Evolutionary conservation across 164 flowering plant species (phyloP).

Genomic region (Magnolia officinalis): DNA sequence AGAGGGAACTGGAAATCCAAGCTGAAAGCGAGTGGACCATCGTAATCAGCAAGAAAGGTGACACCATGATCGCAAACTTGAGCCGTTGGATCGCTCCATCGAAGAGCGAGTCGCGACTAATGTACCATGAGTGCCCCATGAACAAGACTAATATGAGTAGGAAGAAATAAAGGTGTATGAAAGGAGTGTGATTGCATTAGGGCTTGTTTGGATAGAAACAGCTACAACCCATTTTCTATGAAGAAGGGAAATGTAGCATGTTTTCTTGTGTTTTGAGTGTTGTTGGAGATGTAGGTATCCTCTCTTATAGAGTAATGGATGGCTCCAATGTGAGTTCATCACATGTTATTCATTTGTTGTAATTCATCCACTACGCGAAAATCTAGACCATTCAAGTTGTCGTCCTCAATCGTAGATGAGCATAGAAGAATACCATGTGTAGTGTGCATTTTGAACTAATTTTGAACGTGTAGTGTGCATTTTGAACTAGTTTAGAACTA

Average conservation of each 20-base stretch:
- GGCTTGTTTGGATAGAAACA: not conserved
- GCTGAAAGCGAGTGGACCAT: constrained; percentile 13
- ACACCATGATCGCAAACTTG: constrained; percentile 3
- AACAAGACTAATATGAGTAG: not conserved
- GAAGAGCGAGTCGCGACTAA: not conserved
- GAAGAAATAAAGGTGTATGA: constrained; percentile 2
- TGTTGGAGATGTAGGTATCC: not conserved
- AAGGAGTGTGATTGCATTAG: not conserved
- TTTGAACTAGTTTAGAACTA: too few species aligned
- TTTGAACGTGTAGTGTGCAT: too few species aligned
- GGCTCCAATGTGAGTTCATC: not conserved
- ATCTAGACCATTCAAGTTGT: too few species aligned
- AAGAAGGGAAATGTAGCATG: not conserved
- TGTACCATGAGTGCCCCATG: not conserved
- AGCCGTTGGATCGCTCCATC: not conserved
- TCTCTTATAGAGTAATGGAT: not conserved
- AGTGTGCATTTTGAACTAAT: too few species aligned
- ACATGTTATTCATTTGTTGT: not conserved
- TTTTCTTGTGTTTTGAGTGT: not conserved
- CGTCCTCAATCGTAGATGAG: too few species aligned
- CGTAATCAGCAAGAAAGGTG: constrained; percentile 9
- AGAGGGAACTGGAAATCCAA: not conserved
- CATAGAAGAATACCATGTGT: too few species aligned
- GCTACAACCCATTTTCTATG: not conserved
- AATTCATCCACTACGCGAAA: too few species aligned